Base-by-base conservation (phyloP, 495 filamentous ascomycete genomes). In the Immersiella caudata region DNA sequence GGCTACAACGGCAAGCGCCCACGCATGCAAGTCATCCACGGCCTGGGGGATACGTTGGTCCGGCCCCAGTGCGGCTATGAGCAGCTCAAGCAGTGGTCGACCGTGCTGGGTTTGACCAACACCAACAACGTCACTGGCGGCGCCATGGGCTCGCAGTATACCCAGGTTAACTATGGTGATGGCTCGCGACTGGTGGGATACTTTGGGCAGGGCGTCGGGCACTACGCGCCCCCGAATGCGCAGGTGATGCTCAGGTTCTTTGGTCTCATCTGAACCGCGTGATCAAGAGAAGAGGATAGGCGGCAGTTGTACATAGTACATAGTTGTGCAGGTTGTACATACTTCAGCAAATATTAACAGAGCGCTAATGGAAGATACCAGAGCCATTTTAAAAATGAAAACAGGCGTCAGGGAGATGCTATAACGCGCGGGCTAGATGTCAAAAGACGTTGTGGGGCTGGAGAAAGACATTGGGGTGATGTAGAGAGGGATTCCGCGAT, bases 1-100 rank as follows among this genome's bases (percentile, higher is more conserved):
- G 84, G 83, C 1, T 87, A 88, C 73, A 80, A 71, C 11, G 86
- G 86, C 4, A 66, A 74, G 0, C 79, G 83, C 0, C 81, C 86
- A 14, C 76, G 79, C 36, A 85, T 88, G 81, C 82, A 84, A 73
- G 81, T 88, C 60, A 78, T 79, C 66, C 86, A 88, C 66, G 86
- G 85, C 14, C 73, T 78, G n/a, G 78, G 75, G 11, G 86, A 88
- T 62, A 68, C 60, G 1, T 80, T 85, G 1, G 79, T 88, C 18
- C 71, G 74, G 6, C 80, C 81, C 2, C 75, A 77, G 70, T 86
- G 84, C 70, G 85, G 76, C 58, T 65, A 79, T 24, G 84, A 86
- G 77, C 80, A 80, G 27, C 72, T 86, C 56, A 85, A 81, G 67
- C 69, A 82, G 62, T 83, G 81, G 81, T 74, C 71, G 8, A 67